Base-by-base conservation (phyloP, 805 yeast genomes). In the Candida nonsorbophila region DNA sequence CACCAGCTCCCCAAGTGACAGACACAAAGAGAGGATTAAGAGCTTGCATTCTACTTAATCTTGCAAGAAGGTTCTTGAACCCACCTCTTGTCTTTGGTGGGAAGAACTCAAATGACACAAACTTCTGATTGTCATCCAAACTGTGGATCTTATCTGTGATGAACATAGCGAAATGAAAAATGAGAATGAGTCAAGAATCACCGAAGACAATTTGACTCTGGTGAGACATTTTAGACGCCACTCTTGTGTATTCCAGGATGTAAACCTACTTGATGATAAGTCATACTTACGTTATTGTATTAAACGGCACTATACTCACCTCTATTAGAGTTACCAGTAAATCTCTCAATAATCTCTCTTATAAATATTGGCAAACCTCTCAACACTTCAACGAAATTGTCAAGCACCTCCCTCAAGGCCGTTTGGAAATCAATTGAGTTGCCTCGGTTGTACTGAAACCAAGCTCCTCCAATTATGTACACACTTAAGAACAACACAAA, bases 1-100 rank as follows among this genome's bases (percentile, higher is more conserved):
- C 98, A 22, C 97, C 97, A 4, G 98, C 97, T 19, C 97, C 98
- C 97, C 97, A 92, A 0, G 99, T 92, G 9, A 92, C 82, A 3
- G 95, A 85, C 31, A 90, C 79, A 52, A 92, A 94, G 10, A 81
- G 62, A 3, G 97, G 97, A 33, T 87, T 88, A 38, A 92, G 60
- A 3, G 82, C 81, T 39, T 84, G 77, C 88, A 92, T 81, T 47
- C 99, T 78, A 47, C 76, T 77, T 58, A 92, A 74, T 56, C 99
- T 81, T 16, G 88, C 86, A 28, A 84, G 65, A 38, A 92, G 62
- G 57, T 92, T 92, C 40, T 82, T 71, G 52, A 83, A 72, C 42
- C 97, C 98, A 48, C 77, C 64, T 48, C 84, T 88, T 0, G 98
- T 92, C 57, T 92, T 87, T 14, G 99, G 98, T 5, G 99, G 98